Base-by-base conservation (phyloP, 306 rosid species). In the Dalbergia cochinchinensis region DNA sequence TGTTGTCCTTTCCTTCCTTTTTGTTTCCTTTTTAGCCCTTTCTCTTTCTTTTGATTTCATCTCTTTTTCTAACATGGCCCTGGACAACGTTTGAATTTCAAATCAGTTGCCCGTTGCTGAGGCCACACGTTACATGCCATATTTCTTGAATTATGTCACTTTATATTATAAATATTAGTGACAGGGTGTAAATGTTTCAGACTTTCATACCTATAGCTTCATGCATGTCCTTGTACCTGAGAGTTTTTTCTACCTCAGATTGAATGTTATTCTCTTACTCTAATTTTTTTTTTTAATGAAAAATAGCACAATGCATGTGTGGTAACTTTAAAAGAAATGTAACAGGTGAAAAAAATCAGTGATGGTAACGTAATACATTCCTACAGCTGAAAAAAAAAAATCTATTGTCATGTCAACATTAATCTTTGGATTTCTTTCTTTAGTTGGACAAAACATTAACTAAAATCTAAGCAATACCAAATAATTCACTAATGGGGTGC, bases 91-190 rank as follows among this genome's bases (percentile, higher is more conserved):
- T 75, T 76, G 53, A 84, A 84, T 84, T 79, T 74, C 78, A 70
- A 79, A 75, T 51, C 22, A 75, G 37, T 74, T 79, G 53, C 87
- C 82, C 75, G 87, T 84, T 84, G 11, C 48, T 76, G 75, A 79
- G 71, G 75, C 53, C 78, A 80, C 82, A 73, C 58, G 44, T 47
- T 65, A 73, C 83, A 65, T 83, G 65, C 59, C 31, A 78, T 45
- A 58, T 59, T 16, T 78, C 44, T 47, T 65, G 65, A 47, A 18
- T 50, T 51, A 60, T 80, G 22, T 14, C 65, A 37, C 44, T 79
- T 61, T 71, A 61, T 71, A 22, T 69, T 58, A 69, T 18, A 22
- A 70, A 34, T 64, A 39, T 72, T 7, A 54, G 33, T 65, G 80
- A 65, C 76, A 81, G 71, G 11, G 42, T 45, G 80, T 66, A 7